These are phyloP conservation scores for Starmerella khaoyaiensis DNA, from an alignment of 805 yeast species.

Conservation along the genomic window DNA sequence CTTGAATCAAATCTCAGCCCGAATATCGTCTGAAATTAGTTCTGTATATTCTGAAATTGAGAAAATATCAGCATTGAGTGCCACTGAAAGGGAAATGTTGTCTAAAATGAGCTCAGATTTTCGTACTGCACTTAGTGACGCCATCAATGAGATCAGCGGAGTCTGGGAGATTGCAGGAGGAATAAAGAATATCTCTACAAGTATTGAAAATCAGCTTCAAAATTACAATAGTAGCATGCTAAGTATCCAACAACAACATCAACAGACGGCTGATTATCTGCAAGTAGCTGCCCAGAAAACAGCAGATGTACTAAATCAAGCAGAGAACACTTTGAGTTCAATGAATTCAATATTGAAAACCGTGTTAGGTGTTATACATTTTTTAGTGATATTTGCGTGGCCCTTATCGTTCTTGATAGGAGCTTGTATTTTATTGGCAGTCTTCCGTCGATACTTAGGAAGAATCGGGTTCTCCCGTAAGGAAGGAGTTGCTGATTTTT, in stretches of 20 bases:
- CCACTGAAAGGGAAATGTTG: too few species aligned
- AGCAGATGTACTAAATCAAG: not conserved
- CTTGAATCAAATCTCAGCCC: not conserved
- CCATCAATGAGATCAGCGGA: too few species aligned
- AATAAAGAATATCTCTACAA: not conserved
- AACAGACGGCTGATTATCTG: slow-evolving; percentile 1
- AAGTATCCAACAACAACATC: slow-evolving; percentile 2
- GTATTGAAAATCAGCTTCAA: not conserved
- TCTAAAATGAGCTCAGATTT: too few species aligned
- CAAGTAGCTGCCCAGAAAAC: slow-evolving; percentile 1
- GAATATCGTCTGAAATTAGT: not conserved
- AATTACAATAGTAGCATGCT: slow-evolving; percentile 1
- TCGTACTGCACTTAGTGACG: too few species aligned
- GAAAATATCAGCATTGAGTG: too few species aligned
- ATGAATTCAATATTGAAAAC: not conserved
- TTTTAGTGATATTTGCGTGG: too few species aligned
- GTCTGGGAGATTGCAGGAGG: not conserved
- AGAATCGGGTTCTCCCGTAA: too few species aligned
- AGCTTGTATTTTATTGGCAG: too few species aligned
- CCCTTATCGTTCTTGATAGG: too few species aligned
- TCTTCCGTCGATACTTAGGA: too few species aligned
- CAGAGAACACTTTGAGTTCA: not conserved
- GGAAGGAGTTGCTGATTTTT: too few species aligned
- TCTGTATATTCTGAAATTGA: not conserved
- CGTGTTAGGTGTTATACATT: too few species aligned